phyloP scores from a whole-genome alignment of 108 stramenopile genomes.

The Schizochytrium sp. region DNA sequence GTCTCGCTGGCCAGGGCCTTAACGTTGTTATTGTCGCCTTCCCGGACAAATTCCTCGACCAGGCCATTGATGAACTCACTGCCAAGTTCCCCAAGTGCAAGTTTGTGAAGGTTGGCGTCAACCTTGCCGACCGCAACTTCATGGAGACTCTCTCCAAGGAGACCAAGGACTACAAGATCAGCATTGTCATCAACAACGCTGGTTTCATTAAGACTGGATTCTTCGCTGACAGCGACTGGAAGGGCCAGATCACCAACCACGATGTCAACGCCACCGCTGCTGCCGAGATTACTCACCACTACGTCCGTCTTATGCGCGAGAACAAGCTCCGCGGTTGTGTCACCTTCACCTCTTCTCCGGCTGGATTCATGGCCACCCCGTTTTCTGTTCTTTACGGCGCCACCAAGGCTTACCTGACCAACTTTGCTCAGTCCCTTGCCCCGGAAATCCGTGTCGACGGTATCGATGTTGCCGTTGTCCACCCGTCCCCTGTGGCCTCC shows the following conservation, averaged over 20 bases:
- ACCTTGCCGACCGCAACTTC: conserved; percentile 83
- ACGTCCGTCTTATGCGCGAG: conserved; percentile 81
- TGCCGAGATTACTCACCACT: conserved; percentile 94
- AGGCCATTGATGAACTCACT: conserved; percentile 84
- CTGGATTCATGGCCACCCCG: conserved; percentile 97
- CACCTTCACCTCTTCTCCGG: conserved; percentile 95
- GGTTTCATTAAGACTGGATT: conserved; percentile 99
- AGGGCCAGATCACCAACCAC: conserved; percentile 58
- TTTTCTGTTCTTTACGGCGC: conserved; percentile 98
- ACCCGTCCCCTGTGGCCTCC: conserved; percentile 95
- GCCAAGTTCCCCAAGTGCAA: conserved; percentile 82
- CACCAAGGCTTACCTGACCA: conserved; percentile 97
- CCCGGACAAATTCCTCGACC: conserved; percentile 88
- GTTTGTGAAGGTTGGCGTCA: conserved; percentile 88
- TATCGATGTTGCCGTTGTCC: conserved; percentile 96
- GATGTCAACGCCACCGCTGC: conserved; percentile 82
- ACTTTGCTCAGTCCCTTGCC: conserved; percentile 87
- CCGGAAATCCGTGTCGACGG: conserved; percentile 88
- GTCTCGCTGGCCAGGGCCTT: conserved; percentile 90
- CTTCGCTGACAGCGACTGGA: conserved; percentile 90
- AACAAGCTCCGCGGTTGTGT: conserved; percentile 86
- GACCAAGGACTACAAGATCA: conserved; percentile 83
- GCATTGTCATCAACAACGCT: conserved; percentile 79
- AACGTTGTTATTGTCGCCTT: conserved; percentile 97
- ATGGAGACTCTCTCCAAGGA: conserved; percentile 77